Evolutionary conservation across 371 early-diverging fungal genomes (phyloP).

Genomic region (Quaeritorhiza haematococci): DNA sequence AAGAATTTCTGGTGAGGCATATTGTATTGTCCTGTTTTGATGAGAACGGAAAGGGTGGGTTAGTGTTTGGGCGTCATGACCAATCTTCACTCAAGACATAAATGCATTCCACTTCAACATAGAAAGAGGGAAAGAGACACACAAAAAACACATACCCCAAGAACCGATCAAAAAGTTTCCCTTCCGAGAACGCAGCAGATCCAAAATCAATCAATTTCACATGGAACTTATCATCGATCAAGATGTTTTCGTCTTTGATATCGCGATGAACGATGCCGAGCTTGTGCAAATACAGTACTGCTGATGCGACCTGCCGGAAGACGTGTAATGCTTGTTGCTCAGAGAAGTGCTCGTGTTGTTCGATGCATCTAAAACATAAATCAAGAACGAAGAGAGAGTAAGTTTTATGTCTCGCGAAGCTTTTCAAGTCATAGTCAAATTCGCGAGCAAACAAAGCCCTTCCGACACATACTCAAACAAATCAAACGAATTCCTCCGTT

Average conservation of each 20-base stretch:
- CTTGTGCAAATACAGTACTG: conserved; percentile 63
- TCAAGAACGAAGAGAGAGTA: no score
- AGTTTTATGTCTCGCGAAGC: no score
- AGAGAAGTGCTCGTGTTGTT: conserved; percentile 6
- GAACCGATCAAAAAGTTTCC: conserved; percentile 29
- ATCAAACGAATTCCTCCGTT: background rate
- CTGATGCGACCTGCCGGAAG: conserved; percentile 58
- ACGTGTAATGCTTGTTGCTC: conserved; percentile 26
- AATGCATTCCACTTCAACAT: no score
- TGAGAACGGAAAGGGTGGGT: background rate
- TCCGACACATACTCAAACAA: no score
- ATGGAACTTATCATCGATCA: conserved; percentile 51
- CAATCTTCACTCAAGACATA: no score
- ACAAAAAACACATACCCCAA: conserved; percentile 14
- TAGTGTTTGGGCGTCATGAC: no score
- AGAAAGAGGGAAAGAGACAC: no score
- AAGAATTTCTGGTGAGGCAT: conserved; percentile 78
- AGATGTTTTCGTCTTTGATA: conserved; percentile 70
- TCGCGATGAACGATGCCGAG: conserved; percentile 71
- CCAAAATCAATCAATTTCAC: conserved; percentile 72
- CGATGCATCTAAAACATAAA: conserved; percentile 5
- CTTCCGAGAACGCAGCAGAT: conserved; percentile 47
- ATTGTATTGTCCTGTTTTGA: conserved; percentile 32
- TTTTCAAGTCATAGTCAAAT: no score
- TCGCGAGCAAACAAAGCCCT: no score